These are phyloP conservation scores for Irpex sp. DNA, from an alignment of 1,284 basidiomycete species.

Conservation along the genomic window DNA sequence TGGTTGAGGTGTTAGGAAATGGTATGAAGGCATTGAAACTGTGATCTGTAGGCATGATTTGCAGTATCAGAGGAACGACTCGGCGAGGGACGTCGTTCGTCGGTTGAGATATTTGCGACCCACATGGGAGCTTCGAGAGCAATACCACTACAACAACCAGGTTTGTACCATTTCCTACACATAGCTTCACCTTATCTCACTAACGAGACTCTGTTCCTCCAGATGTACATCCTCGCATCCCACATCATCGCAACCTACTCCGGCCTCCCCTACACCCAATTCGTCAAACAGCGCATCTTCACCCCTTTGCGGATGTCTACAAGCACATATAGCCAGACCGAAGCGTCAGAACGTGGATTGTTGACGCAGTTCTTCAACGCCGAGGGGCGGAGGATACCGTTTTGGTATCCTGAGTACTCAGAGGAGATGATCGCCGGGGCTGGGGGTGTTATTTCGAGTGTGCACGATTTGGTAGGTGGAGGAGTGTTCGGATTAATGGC, in stretches of 20 bases:
- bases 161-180: slow-evolving; percentile 12
- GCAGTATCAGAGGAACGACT: neutral
- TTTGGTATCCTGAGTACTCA: slow-evolving; percentile 23
- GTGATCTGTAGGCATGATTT: slow-evolving; percentile 6
- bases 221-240: slow-evolving; percentile 31
- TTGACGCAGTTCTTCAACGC: slow-evolving; percentile 25
- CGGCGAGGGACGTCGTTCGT: slow-evolving; percentile 1
- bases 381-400: slow-evolving; percentile 24
- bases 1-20: neutral
- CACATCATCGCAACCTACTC: slow-evolving; percentile 29
- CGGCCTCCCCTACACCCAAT: slow-evolving; percentile 20
- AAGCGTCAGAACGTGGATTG: slow-evolving; percentile 22
- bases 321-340: slow-evolving; percentile 21
- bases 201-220: too few relatives aligned
- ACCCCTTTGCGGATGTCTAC: slow-evolving; percentile 12
- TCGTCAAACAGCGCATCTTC: slow-evolving; percentile 15
- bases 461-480: slow-evolving; percentile 31
- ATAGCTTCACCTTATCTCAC: neutral
- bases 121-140: slow-evolving; percentile 29
- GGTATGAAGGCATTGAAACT: neutral
- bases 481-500: neutral
- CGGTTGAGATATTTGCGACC: slow-evolving; percentile 27
- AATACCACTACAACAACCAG: slow-evolving; percentile 34
- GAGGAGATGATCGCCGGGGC: slow-evolving; percentile 26
- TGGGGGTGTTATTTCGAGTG: slow-evolving; percentile 33